Percentiles rank a stretch among this genome's conserved stretches.
These are phyloP conservation scores for Backusella macrospora DNA, from an alignment of 192 early-diverging fungal species.

Conservation along the genomic window DNA sequence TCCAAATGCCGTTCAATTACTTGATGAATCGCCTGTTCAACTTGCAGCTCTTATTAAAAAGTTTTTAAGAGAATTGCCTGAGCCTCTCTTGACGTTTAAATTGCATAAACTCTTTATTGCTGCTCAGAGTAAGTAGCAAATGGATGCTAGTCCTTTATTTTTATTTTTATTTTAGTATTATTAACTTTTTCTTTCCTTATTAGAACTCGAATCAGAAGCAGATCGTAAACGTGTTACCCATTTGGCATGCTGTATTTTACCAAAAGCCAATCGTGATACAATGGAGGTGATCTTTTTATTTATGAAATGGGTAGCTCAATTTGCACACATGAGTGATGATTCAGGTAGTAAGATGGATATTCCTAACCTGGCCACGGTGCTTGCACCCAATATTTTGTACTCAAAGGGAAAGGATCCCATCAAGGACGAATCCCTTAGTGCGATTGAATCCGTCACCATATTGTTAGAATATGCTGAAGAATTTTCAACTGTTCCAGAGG, in stretches of 20 bases:
- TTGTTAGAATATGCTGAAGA: constrained; percentile 65
- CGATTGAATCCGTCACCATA: constrained; percentile 68
- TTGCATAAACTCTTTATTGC: constrained; percentile 87
- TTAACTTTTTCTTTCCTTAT: constrained; percentile 37
- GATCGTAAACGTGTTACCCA: constrained; percentile 75
- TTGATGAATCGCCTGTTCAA: constrained; percentile 82
- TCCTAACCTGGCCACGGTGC: constrained; percentile 89
- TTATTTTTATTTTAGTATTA: too few species aligned
- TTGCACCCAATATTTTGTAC: constrained; percentile 93
- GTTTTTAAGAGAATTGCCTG: constrained; percentile 96
- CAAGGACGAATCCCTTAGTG: constrained; percentile 71
- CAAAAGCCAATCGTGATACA: constrained; percentile 92
- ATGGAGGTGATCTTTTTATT: constrained; percentile 90
- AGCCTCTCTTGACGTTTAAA: constrained; percentile 91
- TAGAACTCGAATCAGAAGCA: constrained; percentile 58
- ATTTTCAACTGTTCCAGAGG: constrained; percentile 63
- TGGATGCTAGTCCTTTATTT: too few species aligned
- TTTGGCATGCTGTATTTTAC: constrained; percentile 82
- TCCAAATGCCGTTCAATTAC: constrained; percentile 72
- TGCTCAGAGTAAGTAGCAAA: constrained; percentile 74
- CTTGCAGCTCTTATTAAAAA: constrained; percentile 95
- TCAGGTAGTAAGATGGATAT: constrained; percentile 94
- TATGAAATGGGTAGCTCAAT: constrained; percentile 82
- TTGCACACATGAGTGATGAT: constrained; percentile 49
- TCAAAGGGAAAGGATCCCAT: constrained; percentile 82